Conservation (phyloP, 352 stramenopile species). For the Phytophthora capsici region DNA sequence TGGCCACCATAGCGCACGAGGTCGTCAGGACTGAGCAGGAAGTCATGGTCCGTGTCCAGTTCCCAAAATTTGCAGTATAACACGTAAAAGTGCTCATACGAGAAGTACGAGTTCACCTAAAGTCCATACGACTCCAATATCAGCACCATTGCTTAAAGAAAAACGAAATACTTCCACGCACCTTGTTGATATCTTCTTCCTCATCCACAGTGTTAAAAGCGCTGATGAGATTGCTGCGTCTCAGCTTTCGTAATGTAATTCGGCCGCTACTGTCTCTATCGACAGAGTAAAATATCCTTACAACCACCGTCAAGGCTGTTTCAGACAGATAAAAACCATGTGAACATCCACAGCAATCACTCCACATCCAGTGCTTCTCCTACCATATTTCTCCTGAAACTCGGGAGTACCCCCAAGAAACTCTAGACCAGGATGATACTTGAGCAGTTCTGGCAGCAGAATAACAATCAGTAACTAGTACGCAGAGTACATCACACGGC, state of each 20-base stretch:
- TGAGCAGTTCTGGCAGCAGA: slow-evolving; percentile 71
- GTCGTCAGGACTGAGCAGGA: slow-evolving; percentile 83
- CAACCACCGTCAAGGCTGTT: slow-evolving; percentile 95
- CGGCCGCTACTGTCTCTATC: slow-evolving; percentile 94
- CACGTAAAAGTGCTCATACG: slow-evolving; percentile 99
- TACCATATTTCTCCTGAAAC: slow-evolving; percentile 99
- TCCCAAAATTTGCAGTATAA: slow-evolving; percentile 99
- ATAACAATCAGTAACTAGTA: slow-evolving; percentile 39
- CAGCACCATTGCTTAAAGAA: neutral
- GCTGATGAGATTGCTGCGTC: slow-evolving; percentile 94
- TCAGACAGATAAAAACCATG: neutral
- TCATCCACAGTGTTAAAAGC: slow-evolving; percentile 97
- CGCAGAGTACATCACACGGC: neutral
- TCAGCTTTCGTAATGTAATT: slow-evolving; percentile 95
- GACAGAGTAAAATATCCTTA: slow-evolving; percentile 95
- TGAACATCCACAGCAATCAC: neutral
- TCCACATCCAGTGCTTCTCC: neutral
- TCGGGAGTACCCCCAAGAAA: slow-evolving; percentile 98
- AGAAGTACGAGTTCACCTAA: slow-evolving; percentile 96
- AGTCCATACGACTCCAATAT: neutral
- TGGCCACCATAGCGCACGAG: slow-evolving; percentile 87
- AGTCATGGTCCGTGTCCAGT: slow-evolving; percentile 95
- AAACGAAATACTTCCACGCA: slow-evolving; percentile 37
- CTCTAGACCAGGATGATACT: slow-evolving; percentile 93
- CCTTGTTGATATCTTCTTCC: slow-evolving; percentile 99